Evolutionary conservation across 768 basidiomycete genomes (phyloP).

Genomic region (Boletales sp.): DNA sequence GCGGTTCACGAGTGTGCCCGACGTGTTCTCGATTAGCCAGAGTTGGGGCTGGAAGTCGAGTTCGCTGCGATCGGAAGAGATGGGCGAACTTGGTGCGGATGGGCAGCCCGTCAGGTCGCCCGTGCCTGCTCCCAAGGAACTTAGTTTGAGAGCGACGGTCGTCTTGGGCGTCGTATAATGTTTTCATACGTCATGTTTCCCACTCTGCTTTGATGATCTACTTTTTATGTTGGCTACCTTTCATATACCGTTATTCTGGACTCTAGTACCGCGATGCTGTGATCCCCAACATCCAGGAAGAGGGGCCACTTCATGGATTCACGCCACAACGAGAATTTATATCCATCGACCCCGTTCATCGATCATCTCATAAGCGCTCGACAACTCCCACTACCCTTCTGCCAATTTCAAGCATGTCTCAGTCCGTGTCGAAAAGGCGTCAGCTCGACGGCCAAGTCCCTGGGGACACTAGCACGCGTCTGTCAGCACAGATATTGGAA

Average conservation of each 20-base stretch:
- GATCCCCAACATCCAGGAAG: too few relatives aligned
- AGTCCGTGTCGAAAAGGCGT: not conserved
- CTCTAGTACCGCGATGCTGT: not conserved
- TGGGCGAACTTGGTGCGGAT: slow-evolving; percentile 38
- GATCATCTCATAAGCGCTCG: too few relatives aligned
- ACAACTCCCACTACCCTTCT: too few relatives aligned
- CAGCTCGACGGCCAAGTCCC: not conserved
- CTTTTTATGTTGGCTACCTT: not conserved
- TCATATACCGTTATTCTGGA: not conserved
- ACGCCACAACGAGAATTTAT: too few relatives aligned
- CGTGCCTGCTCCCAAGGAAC: slow-evolving; percentile 35
- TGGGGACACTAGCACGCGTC: not conserved
- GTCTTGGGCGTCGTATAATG: slow-evolving; percentile 68
- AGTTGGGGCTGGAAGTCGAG: slow-evolving; percentile 92
- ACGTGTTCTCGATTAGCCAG: slow-evolving; percentile 79
- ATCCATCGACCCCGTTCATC: too few relatives aligned
- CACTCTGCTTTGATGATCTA: slow-evolving; percentile 5
- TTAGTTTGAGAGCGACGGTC: slow-evolving; percentile 76
- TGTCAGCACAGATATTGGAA: slow-evolving; percentile 15
- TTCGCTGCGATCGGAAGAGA: slow-evolving; percentile 49
- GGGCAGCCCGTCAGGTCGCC: slow-evolving; percentile 29
- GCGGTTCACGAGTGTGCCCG: slow-evolving; percentile 81
- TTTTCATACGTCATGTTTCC: not conserved
- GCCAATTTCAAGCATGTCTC: slow-evolving; percentile 3
- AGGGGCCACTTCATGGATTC: too few relatives aligned